Conservation (phyloP, 176 grass and related monocot species). For the Zizania latifolia region DNA sequence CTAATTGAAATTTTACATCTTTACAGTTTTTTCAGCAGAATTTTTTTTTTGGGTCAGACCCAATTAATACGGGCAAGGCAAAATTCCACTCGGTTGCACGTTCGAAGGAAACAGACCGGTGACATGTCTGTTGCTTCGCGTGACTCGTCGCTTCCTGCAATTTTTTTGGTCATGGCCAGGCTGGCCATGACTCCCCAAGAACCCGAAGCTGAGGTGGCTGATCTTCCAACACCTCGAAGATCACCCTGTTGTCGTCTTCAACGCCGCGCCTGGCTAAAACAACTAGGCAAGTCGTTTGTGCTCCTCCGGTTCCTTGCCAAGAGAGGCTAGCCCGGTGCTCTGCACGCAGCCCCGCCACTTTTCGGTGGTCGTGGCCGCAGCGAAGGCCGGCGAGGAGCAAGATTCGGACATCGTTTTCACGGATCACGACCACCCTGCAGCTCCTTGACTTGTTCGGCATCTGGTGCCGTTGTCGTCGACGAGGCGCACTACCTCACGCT, state of each 20-base stretch:
- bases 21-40: no score
- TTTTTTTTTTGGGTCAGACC: no score
- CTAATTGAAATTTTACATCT: no score
- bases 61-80: no score
- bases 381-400: not conserved
- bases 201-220: no score
- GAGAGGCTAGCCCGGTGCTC: slow-evolving; percentile 2
- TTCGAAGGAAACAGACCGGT: no score
- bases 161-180: no score
- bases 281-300: slow-evolving; percentile 16
- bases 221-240: no score
- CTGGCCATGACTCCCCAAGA: no score
- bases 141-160: no score
- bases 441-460: slow-evolving; percentile 6
- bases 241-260: not conserved
- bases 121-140: no score
- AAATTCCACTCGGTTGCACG: no score
- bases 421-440: slow-evolving; percentile 20
- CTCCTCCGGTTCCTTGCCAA: not conserved
- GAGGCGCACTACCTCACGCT: slow-evolving; percentile 28
- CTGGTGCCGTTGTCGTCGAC: slow-evolving; percentile 15
- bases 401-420: not conserved
- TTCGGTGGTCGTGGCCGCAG: not conserved
- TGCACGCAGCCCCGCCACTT: slow-evolving; percentile 27
- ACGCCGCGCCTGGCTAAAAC: slow-evolving; percentile 10